Percentiles rank a stretch among this genome's conserved stretches.
These are phyloP conservation scores for Erysiphe neolycopersici DNA, from an alignment of 2,329 filamentous ascomycete genomes.

Conservation along the genomic window DNA sequence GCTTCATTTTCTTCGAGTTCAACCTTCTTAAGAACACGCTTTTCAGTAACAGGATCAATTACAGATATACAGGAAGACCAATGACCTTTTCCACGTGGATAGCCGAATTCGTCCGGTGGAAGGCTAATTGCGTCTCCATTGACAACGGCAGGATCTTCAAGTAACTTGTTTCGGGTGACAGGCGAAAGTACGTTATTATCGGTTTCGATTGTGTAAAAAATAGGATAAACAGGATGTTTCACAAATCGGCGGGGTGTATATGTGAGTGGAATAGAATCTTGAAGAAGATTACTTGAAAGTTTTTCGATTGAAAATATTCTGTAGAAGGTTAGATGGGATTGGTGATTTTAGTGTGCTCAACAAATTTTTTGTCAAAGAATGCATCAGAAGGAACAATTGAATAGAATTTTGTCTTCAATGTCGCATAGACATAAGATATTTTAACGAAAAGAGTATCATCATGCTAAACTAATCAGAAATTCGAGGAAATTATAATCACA, in stretches of 20 bases:
- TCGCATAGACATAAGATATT: conserved; percentile 13
- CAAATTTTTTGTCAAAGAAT: conserved; percentile 3
- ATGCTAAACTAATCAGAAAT: conserved; percentile 6
- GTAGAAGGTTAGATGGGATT: conserved; percentile 13
- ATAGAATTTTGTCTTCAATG: conserved; percentile 28
- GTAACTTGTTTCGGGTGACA: conserved; percentile 45
- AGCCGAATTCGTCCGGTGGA: conserved; percentile 64
- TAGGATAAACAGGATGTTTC: conserved; percentile 61
- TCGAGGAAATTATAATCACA: conserved; percentile 13
- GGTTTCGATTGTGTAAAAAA: conserved; percentile 84
- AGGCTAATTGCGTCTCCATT: conserved; percentile 48
- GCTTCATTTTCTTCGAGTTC: conserved; percentile 78
- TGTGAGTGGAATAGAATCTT: conserved; percentile 60
- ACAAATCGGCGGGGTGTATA: conserved; percentile 79
- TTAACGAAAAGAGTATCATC: conserved; percentile 20
- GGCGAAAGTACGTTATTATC: conserved; percentile 78
- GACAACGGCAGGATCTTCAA: conserved; percentile 41
- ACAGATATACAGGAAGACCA: conserved; percentile 95
- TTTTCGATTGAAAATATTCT: conserved; percentile 83
- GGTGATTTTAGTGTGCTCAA: too few species aligned
- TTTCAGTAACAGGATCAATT: conserved; percentile 55
- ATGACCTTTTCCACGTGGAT: conserved; percentile 55
- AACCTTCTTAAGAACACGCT: conserved; percentile 47
- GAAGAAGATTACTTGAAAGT: conserved; percentile 59
- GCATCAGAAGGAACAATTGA: conserved; percentile 98